Evolutionary conservation across 768 basidiomycete genomes (phyloP).

Genomic region (Mycena pura): DNA sequence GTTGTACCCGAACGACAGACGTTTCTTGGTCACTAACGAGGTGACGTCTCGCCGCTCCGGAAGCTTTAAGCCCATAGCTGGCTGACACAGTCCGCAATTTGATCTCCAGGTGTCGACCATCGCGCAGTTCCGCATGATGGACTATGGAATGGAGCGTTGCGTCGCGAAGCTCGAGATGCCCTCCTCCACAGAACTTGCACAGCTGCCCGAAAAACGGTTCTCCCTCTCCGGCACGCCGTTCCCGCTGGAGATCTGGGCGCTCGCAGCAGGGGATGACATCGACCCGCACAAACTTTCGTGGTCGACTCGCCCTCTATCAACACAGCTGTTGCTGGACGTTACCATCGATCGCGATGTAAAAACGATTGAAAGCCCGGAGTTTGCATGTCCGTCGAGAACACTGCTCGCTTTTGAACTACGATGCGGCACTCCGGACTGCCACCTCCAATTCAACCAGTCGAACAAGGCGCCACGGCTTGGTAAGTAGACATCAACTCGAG

Average conservation of each 20-base stretch:
- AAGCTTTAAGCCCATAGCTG: no score
- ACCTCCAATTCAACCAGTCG: constrained; percentile 6
- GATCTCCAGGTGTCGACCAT: constrained; percentile 21
- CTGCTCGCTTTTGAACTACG: background rate
- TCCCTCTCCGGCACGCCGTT: background rate
- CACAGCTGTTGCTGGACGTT: background rate
- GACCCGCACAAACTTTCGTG: background rate
- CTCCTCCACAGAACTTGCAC: background rate
- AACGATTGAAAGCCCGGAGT: background rate
- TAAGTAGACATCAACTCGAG: no score
- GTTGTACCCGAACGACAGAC: constrained; percentile 17
- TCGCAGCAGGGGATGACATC: background rate
- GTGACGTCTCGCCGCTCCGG: background rate
- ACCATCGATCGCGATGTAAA: no score
- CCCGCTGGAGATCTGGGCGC: background rate
- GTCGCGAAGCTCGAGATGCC: constrained; percentile 5
- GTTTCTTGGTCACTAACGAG: background rate
- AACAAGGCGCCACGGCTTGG: constrained; percentile 9
- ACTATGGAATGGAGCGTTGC: constrained; percentile 24
- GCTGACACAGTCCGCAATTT: background rate
- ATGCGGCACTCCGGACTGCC: background rate
- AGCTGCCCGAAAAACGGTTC: background rate
- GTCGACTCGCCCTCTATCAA: background rate
- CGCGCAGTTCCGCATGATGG: constrained; percentile 21
- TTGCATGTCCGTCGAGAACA: background rate